phyloP scores from a whole-genome alignment of 1,284 basidiomycete genomes.

The Stygiomarasmius scandens region DNA sequence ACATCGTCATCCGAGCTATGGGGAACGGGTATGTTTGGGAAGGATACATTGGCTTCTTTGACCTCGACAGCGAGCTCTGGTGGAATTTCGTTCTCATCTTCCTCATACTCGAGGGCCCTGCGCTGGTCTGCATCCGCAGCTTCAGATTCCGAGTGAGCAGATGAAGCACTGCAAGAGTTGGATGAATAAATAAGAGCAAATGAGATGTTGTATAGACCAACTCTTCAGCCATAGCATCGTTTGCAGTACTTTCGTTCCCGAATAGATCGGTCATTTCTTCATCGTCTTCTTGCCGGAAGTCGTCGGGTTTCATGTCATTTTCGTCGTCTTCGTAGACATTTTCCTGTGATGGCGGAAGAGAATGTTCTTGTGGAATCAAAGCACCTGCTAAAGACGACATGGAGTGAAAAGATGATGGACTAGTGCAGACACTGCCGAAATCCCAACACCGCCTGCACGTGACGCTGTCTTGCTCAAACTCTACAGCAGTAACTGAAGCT shows the following conservation, averaged over 20 bases:
- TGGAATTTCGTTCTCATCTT: conserved; percentile 76
- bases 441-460: conserved; percentile 1
- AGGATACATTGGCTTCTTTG: conserved; percentile 71
- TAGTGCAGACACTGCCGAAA: neutral
- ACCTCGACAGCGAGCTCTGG: conserved; percentile 55
- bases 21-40: conserved; percentile 80
- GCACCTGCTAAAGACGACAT: conserved; percentile 40
- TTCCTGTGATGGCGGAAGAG: conserved; percentile 1
- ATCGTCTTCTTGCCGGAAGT: conserved; percentile 44
- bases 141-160: conserved; percentile 37
- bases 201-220: neutral
- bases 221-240: conserved; percentile 26
- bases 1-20: conserved; percentile 73
- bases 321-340: conserved; percentile 29
- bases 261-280: conserved; percentile 79
- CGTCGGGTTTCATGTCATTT: conserved; percentile 45
- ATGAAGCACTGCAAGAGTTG: conserved; percentile 2
- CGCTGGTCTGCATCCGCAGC: conserved; percentile 70
- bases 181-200: neutral
- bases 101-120: conserved; percentile 77
- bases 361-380: conserved; percentile 28
- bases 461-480: neutral
- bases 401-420: neutral
- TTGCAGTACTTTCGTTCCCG: conserved; percentile 66
- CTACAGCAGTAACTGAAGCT: too few relatives aligned